Percentiles rank a stretch among this genome's conserved stretches.
phyloP scores from a whole-genome alignment of 306 rosid species.

The Glycyrrhiza uralensis region DNA sequence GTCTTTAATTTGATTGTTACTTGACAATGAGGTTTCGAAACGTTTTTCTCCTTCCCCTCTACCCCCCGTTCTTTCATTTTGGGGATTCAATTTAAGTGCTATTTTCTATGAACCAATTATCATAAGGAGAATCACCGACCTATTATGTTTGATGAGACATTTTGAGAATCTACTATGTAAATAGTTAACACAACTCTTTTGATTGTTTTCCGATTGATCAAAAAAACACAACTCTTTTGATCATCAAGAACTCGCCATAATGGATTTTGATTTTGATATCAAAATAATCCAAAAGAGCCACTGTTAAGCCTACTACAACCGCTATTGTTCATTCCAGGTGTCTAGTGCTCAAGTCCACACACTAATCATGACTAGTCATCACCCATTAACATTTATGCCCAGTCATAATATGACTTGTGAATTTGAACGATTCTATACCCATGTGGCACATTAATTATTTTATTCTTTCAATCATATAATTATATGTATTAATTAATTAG shows the following conservation, averaged over 20 bases:
- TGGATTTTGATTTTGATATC: background rate
- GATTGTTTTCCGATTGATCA: too few species aligned
- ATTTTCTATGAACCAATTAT: too few species aligned
- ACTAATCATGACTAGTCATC: background rate
- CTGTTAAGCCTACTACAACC: background rate
- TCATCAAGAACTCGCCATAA: background rate
- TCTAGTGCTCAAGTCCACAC: background rate
- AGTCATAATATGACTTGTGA: too few species aligned
- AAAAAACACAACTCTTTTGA: background rate
- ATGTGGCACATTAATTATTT: too few species aligned
- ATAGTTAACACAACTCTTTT: background rate
- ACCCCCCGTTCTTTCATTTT: background rate
- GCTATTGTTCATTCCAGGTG: background rate
- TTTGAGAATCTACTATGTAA: conserved; percentile 43
- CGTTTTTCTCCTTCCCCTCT: background rate
- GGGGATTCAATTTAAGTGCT: too few species aligned
- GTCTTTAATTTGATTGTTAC: too few species aligned
- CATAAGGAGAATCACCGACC: conserved; percentile 46
- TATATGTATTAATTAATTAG: background rate
- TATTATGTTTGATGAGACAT: conserved; percentile 43
- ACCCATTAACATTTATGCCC: background rate
- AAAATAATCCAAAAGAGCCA: background rate
- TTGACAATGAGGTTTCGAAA: conserved; percentile 12
- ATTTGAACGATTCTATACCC: background rate
- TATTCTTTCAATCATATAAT: background rate